These are phyloP conservation scores for Byssothecium circinans DNA, from an alignment of 2,329 filamentous ascomycete species.

Conservation along the genomic window DNA sequence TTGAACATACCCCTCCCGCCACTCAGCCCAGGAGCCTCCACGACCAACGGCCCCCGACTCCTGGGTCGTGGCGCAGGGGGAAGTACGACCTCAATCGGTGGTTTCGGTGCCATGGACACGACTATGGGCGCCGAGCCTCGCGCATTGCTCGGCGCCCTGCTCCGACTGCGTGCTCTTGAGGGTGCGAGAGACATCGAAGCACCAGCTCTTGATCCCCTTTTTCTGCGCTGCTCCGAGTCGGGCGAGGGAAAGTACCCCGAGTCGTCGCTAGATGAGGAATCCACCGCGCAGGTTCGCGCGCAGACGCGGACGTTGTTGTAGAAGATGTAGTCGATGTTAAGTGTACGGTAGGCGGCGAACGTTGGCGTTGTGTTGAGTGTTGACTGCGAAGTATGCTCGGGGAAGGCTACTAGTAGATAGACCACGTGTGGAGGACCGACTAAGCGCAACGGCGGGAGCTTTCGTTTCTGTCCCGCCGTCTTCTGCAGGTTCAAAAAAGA, in stretches of 20 bases:
- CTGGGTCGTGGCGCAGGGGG: constrained; percentile 19
- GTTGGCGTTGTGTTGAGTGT: neutral
- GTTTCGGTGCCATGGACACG: constrained; percentile 26
- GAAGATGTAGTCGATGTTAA: neutral
- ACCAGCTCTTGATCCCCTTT: constrained; percentile 9
- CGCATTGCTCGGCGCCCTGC: constrained; percentile 32
- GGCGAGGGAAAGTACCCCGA: constrained; percentile 21
- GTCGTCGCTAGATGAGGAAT: constrained; percentile 21
- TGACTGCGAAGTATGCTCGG: neutral
- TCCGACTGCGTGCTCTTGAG: constrained; percentile 32
- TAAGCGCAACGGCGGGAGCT: neutral
- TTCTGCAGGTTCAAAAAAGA: neutral
- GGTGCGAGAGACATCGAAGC: constrained; percentile 29
- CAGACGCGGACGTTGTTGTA: neutral
- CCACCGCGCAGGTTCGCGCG: constrained; percentile 4
- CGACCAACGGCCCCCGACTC: constrained; percentile 23
- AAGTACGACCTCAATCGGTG: constrained; percentile 33
- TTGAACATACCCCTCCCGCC: constrained; percentile 45
- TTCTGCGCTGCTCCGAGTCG: constrained; percentile 14
- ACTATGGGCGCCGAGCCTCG: constrained; percentile 24
- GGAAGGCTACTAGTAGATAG: neutral
- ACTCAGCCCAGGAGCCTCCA: constrained; percentile 37
- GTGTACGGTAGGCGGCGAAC: neutral
- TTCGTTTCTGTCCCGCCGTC: too few species aligned
- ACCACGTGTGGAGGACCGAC: neutral